Conservation (phyloP, 73 alveolate genomes). For the Uronychia setigera region DNA sequence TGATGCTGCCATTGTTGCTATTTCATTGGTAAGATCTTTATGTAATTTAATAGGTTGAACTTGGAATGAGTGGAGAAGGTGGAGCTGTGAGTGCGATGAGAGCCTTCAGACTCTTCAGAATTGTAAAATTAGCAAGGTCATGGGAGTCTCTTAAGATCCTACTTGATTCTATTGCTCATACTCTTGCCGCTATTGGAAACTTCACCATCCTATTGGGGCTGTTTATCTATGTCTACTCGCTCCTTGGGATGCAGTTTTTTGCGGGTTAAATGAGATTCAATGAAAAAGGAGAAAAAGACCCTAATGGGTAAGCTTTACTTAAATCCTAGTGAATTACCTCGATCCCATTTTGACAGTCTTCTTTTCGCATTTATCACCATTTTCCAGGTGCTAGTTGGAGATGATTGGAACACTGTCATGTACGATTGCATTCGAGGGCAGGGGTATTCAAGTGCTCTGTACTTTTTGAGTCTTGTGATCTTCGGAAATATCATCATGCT, state of each 20-base stretch:
- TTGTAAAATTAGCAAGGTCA: slow-evolving; percentile 36
- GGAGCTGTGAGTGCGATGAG: slow-evolving; percentile 6
- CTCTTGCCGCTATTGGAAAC: slow-evolving; percentile 29
- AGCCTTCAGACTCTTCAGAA: slow-evolving; percentile 43
- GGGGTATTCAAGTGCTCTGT: slow-evolving; percentile 16
- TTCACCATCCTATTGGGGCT: slow-evolving; percentile 7
- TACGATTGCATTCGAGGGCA: slow-evolving; percentile 41
- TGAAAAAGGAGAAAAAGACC: slow-evolving; percentile 26
- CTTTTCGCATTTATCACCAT: slow-evolving; percentile 17
- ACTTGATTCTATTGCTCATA: slow-evolving; percentile 24
- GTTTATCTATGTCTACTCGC: slow-evolving; percentile 24
- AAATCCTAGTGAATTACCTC: slow-evolving; percentile 9
- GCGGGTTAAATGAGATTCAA: slow-evolving; percentile 23
- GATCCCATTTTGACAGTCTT: slow-evolving; percentile 18
- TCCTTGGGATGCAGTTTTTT: slow-evolving; percentile 36
- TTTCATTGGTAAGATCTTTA: slow-evolving; percentile 15
- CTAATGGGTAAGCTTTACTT: too few relatives aligned
- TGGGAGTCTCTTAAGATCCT: slow-evolving; percentile 36
- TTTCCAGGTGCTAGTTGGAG: slow-evolving; percentile 22
- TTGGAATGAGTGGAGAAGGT: slow-evolving; percentile 3
- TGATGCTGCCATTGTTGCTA: slow-evolving; percentile 16
- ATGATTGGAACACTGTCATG: slow-evolving; percentile 54
- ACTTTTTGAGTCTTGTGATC: slow-evolving; percentile 40
- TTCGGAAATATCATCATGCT: slow-evolving; percentile 52
- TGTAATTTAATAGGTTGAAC: too few relatives aligned